A percentile compares a stretch with the other conserved stretches of the same genome.
Conservation (phyloP, 306 rosid species). For the Cucumis melo region DNA sequence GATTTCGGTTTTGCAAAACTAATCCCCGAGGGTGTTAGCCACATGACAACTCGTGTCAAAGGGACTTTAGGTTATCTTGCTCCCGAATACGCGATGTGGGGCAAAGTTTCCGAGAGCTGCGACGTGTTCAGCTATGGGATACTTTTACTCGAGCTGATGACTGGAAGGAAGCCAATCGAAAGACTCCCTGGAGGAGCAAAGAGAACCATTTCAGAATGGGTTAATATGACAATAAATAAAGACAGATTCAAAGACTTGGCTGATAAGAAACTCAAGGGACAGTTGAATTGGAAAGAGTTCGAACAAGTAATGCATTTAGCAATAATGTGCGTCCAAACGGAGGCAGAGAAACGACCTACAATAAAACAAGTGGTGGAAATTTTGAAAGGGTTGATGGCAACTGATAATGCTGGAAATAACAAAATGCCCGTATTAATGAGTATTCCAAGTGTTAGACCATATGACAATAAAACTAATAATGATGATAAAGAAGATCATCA, state of each 20-base stretch:
- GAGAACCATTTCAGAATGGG: slow-evolving; percentile 73
- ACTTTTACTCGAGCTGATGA: slow-evolving; percentile 57
- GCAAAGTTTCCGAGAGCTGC: slow-evolving; percentile 78
- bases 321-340: slow-evolving; percentile 51
- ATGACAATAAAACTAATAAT: slow-evolving; percentile 5
- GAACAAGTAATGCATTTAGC: slow-evolving; percentile 48
- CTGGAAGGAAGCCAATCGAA: slow-evolving; percentile 76
- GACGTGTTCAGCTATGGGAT: slow-evolving; percentile 78
- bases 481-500: slow-evolving; percentile 19
- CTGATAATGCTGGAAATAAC: slow-evolving; percentile 14
- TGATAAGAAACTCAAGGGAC: slow-evolving; percentile 58
- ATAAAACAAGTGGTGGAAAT: slow-evolving; percentile 57
- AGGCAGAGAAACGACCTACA: slow-evolving; percentile 47
- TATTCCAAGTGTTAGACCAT: slow-evolving; percentile 31
- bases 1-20: slow-evolving; percentile 90
- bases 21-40: slow-evolving; percentile 86
- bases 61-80: slow-evolving; percentile 86
- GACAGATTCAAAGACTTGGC: slow-evolving; percentile 46
- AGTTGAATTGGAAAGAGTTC: slow-evolving; percentile 44
- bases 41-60: slow-evolving; percentile 80
- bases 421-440: slow-evolving; percentile 13
- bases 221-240: slow-evolving; percentile 40
- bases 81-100: slow-evolving; percentile 96
- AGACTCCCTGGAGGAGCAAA: slow-evolving; percentile 64
- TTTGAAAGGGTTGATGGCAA: slow-evolving; percentile 27